Conservation (phyloP, 257 asterid genomes). For the Nyctanthes arbortristis region DNA sequence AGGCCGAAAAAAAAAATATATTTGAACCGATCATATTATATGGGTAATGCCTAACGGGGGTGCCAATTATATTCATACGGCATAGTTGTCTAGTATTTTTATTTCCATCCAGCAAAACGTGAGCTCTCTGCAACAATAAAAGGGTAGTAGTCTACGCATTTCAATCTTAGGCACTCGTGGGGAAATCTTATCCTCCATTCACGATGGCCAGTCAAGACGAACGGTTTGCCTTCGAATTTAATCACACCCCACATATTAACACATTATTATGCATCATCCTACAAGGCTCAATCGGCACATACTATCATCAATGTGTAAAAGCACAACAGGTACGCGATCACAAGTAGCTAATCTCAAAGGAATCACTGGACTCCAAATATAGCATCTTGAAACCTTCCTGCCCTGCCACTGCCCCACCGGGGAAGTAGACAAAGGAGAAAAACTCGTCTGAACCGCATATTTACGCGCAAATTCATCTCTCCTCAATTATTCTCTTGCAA, state of each 20-base stretch:
- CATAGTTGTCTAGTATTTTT: conserved; percentile 6
- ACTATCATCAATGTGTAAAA: neutral
- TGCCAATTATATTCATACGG: conserved; percentile 11
- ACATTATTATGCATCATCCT: no score
- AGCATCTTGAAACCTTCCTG: no score
- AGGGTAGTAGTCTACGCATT: neutral
- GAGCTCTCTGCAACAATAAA: neutral
- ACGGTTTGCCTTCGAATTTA: no score
- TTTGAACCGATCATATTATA: conserved; percentile 16
- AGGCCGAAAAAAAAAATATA: conserved; percentile 8
- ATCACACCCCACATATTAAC: neutral
- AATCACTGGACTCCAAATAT: no score
- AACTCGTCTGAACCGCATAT: neutral
- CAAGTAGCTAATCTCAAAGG: neutral
- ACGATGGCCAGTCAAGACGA: conserved; percentile 19
- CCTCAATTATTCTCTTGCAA: conserved; percentile 17
- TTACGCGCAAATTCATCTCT: conserved; percentile 1
- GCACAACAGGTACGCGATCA: neutral
- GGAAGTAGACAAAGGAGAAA: no score
- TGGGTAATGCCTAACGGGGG: conserved; percentile 5
- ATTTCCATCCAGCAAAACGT: neutral
- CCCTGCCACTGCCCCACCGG: no score
- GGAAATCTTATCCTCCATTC: conserved; percentile 13
- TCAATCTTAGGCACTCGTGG: conserved; percentile 19
- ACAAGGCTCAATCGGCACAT: neutral